Percentiles rank a stretch among this genome's conserved stretches.
Conservation (phyloP, 441 rosid species). For the Arabidopsis hybrid region DNA sequence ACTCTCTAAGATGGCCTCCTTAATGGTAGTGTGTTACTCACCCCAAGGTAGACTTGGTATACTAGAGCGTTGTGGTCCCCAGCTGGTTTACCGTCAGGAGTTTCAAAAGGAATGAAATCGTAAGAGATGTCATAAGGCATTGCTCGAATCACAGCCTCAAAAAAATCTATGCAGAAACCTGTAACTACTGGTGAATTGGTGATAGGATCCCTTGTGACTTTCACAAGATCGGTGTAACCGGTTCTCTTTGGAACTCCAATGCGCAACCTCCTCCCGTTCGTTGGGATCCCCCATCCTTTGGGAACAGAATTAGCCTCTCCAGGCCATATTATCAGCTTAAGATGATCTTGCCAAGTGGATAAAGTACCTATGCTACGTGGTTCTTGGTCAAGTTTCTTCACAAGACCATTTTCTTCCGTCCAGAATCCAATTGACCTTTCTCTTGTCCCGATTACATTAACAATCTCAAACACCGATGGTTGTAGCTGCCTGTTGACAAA, state of each 20-base stretch:
- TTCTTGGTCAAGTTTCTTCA: conserved; percentile 32
- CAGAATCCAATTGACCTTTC: conserved; percentile 60
- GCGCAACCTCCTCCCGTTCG: conserved; percentile 50
- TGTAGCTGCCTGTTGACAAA: conserved; percentile 52
- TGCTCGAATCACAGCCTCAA: conserved; percentile 48
- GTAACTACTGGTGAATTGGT: conserved; percentile 18
- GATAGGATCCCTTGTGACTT: conserved; percentile 43
- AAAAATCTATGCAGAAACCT: conserved; percentile 64
- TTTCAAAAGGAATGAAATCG: conserved; percentile 49
- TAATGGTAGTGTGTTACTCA: conserved; percentile 20
- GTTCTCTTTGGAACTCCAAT: conserved; percentile 57
- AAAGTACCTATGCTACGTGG: neutral
- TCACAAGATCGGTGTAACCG: conserved; percentile 52
- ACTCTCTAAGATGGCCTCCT: no score
- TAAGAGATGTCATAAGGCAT: conserved; percentile 57
- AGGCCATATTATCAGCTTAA: conserved; percentile 61
- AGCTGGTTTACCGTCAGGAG: conserved; percentile 38
- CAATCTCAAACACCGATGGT: conserved; percentile 47
- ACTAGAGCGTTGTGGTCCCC: no score
- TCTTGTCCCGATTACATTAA: conserved; percentile 53
- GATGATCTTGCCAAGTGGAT: conserved; percentile 50
- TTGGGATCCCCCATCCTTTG: conserved; percentile 67
- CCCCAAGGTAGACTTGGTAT: conserved; percentile 50
- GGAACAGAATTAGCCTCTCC: conserved; percentile 55
- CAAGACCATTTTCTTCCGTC: conserved; percentile 49